Percentiles rank a stretch among this genome's conserved stretches.
phyloP scores from a whole-genome alignment of 768 basidiomycete species.

The Psilocybe azurescens region DNA sequence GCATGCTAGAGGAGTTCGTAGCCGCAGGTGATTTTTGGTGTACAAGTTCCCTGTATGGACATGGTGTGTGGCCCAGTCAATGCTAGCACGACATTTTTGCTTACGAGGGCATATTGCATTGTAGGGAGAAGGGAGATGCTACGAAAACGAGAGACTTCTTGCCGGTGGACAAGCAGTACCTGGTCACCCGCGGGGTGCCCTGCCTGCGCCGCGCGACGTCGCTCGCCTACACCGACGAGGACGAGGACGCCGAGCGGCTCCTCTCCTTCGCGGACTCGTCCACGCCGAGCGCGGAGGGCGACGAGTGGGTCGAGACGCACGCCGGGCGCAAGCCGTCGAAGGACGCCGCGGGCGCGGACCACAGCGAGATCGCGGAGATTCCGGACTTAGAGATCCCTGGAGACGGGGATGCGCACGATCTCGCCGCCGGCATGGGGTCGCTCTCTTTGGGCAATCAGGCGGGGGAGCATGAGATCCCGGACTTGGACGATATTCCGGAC shows the following conservation, averaged over 20 bases:
- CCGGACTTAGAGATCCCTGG: slow-evolving; percentile 76
- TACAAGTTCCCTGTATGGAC: slow-evolving; percentile 99
- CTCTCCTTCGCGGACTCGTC: slow-evolving; percentile 79
- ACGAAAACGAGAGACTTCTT: slow-evolving; percentile 89
- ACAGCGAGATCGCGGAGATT: slow-evolving; percentile 81
- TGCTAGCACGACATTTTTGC: neutral
- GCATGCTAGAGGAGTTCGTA: slow-evolving; percentile 86
- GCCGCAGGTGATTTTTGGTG: slow-evolving; percentile 96
- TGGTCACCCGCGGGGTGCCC: slow-evolving; percentile 95
- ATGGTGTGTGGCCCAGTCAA: slow-evolving; percentile 61
- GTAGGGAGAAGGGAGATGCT: slow-evolving; percentile 92
- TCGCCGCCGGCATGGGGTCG: slow-evolving; percentile 48
- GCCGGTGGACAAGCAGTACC: slow-evolving; percentile 95
- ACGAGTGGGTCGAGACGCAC: slow-evolving; percentile 99
- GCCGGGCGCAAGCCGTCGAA: slow-evolving; percentile 67
- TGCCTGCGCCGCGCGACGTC: slow-evolving; percentile 93
- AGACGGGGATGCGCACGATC: slow-evolving; percentile 46
- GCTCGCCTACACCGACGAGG: slow-evolving; percentile 92
- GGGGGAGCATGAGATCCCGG: slow-evolving; percentile 65
- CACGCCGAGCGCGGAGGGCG: slow-evolving; percentile 58
- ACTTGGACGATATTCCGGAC: slow-evolving; percentile 97
- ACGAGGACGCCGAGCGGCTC: slow-evolving; percentile 95
- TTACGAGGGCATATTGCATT: slow-evolving; percentile 5
- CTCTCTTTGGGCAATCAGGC: slow-evolving; percentile 43
- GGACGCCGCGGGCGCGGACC: slow-evolving; percentile 56